A percentile compares a stretch with the other conserved stretches of the same genome.
Evolutionary conservation across 495 filamentous ascomycete species (phyloP).

Genomic region (Penicillium canariense): DNA sequence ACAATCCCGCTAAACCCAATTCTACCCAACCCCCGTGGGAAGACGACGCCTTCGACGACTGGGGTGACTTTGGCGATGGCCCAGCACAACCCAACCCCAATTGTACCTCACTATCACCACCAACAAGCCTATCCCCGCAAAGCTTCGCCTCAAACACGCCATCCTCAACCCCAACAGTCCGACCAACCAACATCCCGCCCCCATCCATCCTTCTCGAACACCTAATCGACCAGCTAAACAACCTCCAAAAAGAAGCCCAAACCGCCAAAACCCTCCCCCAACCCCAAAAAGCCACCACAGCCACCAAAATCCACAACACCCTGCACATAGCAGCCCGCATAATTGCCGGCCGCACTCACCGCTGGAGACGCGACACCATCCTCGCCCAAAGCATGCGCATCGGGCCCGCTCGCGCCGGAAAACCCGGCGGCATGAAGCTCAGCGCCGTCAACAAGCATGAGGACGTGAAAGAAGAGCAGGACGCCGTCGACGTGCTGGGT

Average conservation of each 20-base stretch:
- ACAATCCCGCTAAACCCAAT: conserved; percentile 4
- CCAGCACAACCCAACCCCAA: conserved; percentile 16
- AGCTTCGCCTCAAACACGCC: conserved; percentile 14
- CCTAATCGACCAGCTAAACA: conserved; percentile 64
- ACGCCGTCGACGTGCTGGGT: conserved; percentile 72
- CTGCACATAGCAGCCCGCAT: conserved; percentile 71
- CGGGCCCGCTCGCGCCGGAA: conserved; percentile 63
- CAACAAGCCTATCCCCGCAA: conserved; percentile 7
- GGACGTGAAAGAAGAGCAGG: conserved; percentile 77
- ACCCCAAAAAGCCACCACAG: neutral
- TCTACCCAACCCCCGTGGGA: conserved; percentile 53
- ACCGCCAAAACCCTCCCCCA: conserved; percentile 18
- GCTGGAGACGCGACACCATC: conserved; percentile 85
- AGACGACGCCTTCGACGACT: conserved; percentile 49
- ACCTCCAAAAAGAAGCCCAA: conserved; percentile 38
- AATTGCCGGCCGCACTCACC: conserved; percentile 78
- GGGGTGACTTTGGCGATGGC: conserved; percentile 43
- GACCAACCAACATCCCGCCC: conserved; percentile 86
- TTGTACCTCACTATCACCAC: neutral
- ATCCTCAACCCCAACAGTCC: conserved; percentile 34
- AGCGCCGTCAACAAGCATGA: conserved; percentile 77
- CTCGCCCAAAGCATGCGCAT: conserved; percentile 90
- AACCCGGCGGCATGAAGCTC: conserved; percentile 82
- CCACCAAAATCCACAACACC: conserved; percentile 49
- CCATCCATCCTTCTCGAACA: conserved; percentile 77